Evolutionary conservation across 108 stramenopile genomes (phyloP).

Genomic region (Cylindrotheca closterium): DNA sequence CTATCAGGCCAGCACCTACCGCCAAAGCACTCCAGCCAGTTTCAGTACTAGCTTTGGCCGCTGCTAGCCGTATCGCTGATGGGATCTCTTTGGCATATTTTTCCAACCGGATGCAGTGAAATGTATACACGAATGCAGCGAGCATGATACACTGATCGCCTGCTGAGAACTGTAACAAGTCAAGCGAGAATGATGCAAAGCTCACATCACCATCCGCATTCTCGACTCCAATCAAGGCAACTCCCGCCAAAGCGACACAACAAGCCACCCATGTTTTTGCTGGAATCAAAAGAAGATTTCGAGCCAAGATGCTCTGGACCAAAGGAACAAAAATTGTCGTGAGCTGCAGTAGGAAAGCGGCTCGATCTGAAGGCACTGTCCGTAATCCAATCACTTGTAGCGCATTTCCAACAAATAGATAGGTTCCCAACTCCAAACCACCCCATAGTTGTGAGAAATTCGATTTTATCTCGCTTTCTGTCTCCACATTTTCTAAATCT

Average conservation of each 20-base stretch:
- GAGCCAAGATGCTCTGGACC: conserved; percentile 10
- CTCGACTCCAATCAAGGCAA: conserved; percentile 58
- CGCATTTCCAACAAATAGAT: conserved; percentile 80
- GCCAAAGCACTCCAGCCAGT: conserved; percentile 43
- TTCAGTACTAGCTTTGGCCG: conserved; percentile 65
- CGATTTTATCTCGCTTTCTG: background rate
- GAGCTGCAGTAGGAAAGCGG: conserved; percentile 82
- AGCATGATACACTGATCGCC: conserved; percentile 64
- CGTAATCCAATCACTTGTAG: conserved; percentile 78
- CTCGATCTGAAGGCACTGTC: conserved; percentile 75
- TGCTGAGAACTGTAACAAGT: conserved; percentile 1
- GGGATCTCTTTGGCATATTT: conserved; percentile 49
- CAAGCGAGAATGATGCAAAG: conserved; percentile 6
- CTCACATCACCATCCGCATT: background rate
- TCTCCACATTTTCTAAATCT: background rate
- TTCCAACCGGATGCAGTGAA: conserved; percentile 80
- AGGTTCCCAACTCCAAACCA: conserved; percentile 74
- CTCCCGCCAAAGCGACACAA: conserved; percentile 61
- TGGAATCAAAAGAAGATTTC: conserved; percentile 17
- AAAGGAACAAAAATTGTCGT: conserved; percentile 79
- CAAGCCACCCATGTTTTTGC: conserved; percentile 63
- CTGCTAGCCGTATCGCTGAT: conserved; percentile 55
- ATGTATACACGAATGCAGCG: conserved; percentile 63
- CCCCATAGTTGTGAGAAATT: conserved; percentile 20
- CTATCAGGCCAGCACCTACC: conserved; percentile 1